A percentile compares a stretch with the other conserved stretches of the same genome.
These are phyloP conservation scores for Neoascochyta sp. DNA, from an alignment of 2,329 filamentous ascomycete genomes.

Conservation along the genomic window DNA sequence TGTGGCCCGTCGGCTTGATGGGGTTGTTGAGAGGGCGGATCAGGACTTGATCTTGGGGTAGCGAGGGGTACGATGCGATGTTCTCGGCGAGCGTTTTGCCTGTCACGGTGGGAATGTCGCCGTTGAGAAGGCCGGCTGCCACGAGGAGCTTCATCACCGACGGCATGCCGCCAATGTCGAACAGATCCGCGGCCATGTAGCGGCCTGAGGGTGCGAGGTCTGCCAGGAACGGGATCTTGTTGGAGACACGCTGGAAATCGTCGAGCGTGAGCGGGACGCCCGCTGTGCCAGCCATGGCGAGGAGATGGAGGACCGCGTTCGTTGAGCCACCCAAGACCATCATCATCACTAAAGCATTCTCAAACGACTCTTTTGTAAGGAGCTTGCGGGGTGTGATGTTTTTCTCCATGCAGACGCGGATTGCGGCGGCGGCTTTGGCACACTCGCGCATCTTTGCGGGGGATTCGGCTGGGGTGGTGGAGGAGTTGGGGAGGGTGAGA, in stretches of 20 bases:
- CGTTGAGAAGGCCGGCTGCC: constrained; percentile 70
- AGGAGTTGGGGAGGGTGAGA: constrained; percentile 75
- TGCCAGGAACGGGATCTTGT: constrained; percentile 82
- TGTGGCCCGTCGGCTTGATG: constrained; percentile 81
- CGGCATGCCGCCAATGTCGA: constrained; percentile 79
- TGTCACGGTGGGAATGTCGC: constrained; percentile 74
- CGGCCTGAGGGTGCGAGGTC: constrained; percentile 80
- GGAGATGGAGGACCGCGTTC: constrained; percentile 82
- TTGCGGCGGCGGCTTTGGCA: constrained; percentile 72
- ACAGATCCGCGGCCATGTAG: constrained; percentile 85
- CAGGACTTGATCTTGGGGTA: constrained; percentile 75
- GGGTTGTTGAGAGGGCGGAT: constrained; percentile 78
- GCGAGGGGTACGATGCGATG: constrained; percentile 69
- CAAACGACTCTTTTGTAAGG: constrained; percentile 74
- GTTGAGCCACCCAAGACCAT: constrained; percentile 90
- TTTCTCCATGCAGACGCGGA: constrained; percentile 73
- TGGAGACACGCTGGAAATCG: constrained; percentile 75
- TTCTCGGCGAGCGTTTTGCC: constrained; percentile 82
- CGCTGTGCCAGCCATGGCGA: constrained; percentile 86
- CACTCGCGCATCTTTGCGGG: constrained; percentile 86
- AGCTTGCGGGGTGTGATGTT: constrained; percentile 79
- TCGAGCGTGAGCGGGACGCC: constrained; percentile 73
- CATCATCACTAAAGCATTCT: constrained; percentile 85
- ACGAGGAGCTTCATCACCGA: constrained; percentile 83
- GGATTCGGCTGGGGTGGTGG: constrained; percentile 74